Conservation (phyloP, 192 early-diverging fungal species). For the Coemansia aciculifera region DNA sequence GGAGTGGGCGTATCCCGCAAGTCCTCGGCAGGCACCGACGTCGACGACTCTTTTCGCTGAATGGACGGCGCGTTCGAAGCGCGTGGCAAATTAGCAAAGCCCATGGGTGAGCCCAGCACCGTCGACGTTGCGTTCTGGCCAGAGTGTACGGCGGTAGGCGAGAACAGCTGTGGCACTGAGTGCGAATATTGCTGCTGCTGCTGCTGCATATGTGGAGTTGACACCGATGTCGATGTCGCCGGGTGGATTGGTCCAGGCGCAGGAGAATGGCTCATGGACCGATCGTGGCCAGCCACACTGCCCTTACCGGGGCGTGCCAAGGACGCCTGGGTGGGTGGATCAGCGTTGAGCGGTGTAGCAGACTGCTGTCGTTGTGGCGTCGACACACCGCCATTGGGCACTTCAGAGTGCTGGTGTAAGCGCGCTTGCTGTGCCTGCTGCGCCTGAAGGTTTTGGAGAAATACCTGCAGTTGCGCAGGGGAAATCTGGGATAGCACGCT, state of each 20-base stretch:
- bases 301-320: conserved; percentile 23
- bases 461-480: conserved; percentile 31
- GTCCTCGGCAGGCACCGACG: conserved; percentile 39
- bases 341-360: conserved; percentile 9
- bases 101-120: conserved; percentile 23
- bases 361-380: conserved; percentile 37
- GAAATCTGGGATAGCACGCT: conserved; percentile 22
- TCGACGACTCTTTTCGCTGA: conserved; percentile 35
- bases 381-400: conserved; percentile 4
- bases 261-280: conserved; percentile 40
- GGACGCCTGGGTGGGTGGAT: background rate
- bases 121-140: conserved; percentile 7
- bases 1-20: conserved; percentile 40
- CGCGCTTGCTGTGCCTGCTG: conserved; percentile 32
- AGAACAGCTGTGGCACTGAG: conserved; percentile 21
- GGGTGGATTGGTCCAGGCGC: conserved; percentile 23
- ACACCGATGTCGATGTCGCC: background rate
- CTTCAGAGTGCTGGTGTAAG: conserved; percentile 8
- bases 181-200: background rate
- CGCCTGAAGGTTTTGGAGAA: conserved; percentile 34
- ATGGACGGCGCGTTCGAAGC: conserved; percentile 12
- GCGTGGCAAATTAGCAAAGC: conserved; percentile 23
- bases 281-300: conserved; percentile 25
- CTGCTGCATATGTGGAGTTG: background rate
- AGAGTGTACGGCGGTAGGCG: conserved; percentile 32